Percentiles rank a stretch among this genome's conserved stretches.
These are phyloP conservation scores for Emericellopsis atlantica DNA, from an alignment of 2,329 filamentous ascomycete genomes.

Conservation along the genomic window DNA sequence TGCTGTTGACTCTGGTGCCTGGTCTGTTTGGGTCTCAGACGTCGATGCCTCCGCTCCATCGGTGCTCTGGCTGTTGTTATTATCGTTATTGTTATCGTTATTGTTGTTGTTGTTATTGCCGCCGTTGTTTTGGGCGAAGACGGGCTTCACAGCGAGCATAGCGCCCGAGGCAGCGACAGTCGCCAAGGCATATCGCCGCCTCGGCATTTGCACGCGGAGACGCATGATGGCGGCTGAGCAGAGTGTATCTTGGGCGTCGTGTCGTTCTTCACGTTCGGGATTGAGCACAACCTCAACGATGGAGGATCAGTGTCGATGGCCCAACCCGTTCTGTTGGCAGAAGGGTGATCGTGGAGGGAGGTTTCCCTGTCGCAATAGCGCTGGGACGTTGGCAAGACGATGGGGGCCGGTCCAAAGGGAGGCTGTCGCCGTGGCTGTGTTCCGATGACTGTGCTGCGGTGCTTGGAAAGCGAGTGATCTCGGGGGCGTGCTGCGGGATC, in stretches of 20 bases:
- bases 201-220: neutral
- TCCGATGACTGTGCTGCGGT: neutral
- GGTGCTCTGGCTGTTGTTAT: conserved; percentile 1
- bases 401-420: neutral
- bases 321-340: no score
- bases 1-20: neutral
- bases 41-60: neutral
- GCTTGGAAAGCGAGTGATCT: no score
- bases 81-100: no score
- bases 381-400: neutral
- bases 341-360: no score
- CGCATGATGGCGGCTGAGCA: neutral
- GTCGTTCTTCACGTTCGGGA: neutral
- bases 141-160: conserved; percentile 13
- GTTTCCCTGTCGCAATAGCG: no score
- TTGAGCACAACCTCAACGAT: no score
- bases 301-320: no score
- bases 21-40: neutral
- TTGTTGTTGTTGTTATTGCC: conserved; percentile 8
- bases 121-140: conserved; percentile 16
- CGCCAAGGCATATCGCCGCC: conserved; percentile 9
- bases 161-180: conserved; percentile 11
- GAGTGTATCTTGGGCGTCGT: neutral
- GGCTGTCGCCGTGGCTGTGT: neutral
- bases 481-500: no score